Conservation (phyloP, 2,329 filamentous ascomycete genomes). For the Fonsecaea monophora region DNA sequence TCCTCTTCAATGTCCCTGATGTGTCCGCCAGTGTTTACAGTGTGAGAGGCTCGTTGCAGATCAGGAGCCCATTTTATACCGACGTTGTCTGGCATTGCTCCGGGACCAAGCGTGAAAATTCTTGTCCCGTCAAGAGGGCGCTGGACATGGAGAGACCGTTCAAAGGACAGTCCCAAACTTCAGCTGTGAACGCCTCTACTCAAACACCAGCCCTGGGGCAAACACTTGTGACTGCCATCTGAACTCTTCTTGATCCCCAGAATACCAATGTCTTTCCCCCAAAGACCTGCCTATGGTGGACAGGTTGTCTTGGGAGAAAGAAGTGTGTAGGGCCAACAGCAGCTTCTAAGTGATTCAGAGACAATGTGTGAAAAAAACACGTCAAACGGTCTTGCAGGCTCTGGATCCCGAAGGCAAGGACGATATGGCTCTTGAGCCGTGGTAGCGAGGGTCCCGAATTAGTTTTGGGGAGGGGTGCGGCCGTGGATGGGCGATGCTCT, state of each 20-base stretch:
- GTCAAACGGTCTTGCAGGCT: neutral
- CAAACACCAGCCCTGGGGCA: conserved; percentile 18
- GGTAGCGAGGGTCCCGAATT: conserved; percentile 1
- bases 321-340: neutral
- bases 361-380: neutral
- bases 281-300: neutral
- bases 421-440: neutral
- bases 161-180: conserved; percentile 7
- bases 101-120: neutral
- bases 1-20: neutral
- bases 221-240: conserved; percentile 19
- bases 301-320: neutral
- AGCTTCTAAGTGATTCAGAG: neutral
- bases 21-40: conserved; percentile 4
- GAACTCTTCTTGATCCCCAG: conserved; percentile 8
- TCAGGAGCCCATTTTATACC: conserved; percentile 36
- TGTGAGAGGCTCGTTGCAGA: conserved; percentile 21
- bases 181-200: conserved; percentile 16
- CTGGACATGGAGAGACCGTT: conserved; percentile 23
- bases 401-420: conserved; percentile 1
- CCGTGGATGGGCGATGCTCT: neutral
- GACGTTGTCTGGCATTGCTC: conserved; percentile 31
- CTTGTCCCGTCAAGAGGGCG: conserved; percentile 11
- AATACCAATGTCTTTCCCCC: conserved; percentile 1
- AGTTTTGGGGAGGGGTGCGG: conserved; percentile 14